Conservation (phyloP, 2,329 filamentous ascomycete species). For the Tolypocladium tropicale region DNA sequence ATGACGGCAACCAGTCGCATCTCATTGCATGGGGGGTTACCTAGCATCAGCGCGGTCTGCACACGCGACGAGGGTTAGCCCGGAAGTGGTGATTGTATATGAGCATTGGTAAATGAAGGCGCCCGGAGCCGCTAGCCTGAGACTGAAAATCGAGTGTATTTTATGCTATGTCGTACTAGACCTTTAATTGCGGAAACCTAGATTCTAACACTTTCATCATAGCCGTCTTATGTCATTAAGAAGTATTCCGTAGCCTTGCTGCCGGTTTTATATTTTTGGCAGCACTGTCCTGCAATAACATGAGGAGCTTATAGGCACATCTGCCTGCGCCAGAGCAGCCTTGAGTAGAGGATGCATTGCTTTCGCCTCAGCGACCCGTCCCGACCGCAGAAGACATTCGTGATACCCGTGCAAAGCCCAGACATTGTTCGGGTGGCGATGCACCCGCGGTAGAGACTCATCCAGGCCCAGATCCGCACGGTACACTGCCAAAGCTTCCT, state of each 20-base stretch:
- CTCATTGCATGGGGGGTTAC: too few relatives aligned
- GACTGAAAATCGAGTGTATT: too few relatives aligned
- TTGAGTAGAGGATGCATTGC: slow-evolving; percentile 32
- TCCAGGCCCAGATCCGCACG: slow-evolving; percentile 50
- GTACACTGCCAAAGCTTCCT: slow-evolving; percentile 48
- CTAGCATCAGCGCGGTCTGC: too few relatives aligned
- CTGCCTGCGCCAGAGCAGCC: slow-evolving; percentile 42
- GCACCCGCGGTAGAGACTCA: slow-evolving; percentile 49
- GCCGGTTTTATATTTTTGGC: slow-evolving; percentile 9
- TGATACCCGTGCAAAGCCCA: slow-evolving; percentile 67
- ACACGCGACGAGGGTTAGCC: too few relatives aligned
- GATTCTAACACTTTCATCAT: too few relatives aligned
- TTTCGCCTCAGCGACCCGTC: slow-evolving; percentile 28
- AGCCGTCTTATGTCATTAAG: too few relatives aligned
- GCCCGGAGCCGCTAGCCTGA: too few relatives aligned
- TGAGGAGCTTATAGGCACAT: slow-evolving; percentile 40
- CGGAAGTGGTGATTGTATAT: too few relatives aligned
- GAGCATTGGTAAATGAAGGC: too few relatives aligned
- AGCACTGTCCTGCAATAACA: slow-evolving; percentile 15
- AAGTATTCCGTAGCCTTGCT: not conserved
- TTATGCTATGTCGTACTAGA: too few relatives aligned
- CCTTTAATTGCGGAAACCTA: too few relatives aligned
- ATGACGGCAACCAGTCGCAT: too few relatives aligned
- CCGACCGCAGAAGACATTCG: slow-evolving; percentile 51
- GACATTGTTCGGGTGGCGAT: slow-evolving; percentile 62